These are phyloP conservation scores for Pistacia atlantica DNA, from an alignment of 345 rosid species.

Conservation along the genomic window DNA sequence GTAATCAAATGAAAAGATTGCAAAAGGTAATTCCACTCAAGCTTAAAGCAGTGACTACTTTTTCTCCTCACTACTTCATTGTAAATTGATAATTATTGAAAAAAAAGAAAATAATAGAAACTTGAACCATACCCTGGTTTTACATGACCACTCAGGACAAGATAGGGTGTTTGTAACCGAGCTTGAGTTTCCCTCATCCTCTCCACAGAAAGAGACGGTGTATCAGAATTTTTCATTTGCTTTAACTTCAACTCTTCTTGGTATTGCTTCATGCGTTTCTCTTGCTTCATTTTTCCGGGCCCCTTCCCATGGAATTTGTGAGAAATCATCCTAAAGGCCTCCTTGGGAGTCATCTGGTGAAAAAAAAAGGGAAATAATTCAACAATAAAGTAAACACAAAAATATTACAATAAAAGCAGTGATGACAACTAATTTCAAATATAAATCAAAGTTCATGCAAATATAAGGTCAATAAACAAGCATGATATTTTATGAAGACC, in stretches of 20 bases:
- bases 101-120: conserved; percentile 18
- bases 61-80: background rate
- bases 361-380: conserved; percentile 8
- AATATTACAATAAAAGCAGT: background rate
- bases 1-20: background rate
- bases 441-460: background rate
- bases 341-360: conserved; percentile 87
- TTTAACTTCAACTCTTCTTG: conserved; percentile 89
- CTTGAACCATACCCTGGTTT: conserved; percentile 78
- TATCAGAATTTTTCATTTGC: conserved; percentile 98
- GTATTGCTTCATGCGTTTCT: conserved; percentile 89
- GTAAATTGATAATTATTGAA: conserved; percentile 8
- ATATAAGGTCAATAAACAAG: background rate
- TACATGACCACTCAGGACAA: conserved; percentile 95
- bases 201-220: conserved; percentile 86
- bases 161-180: conserved; percentile 83
- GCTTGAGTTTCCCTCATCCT: conserved; percentile 98
- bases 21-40: background rate
- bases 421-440: background rate
- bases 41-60: background rate
- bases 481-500: background rate
- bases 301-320: conserved; percentile 98
- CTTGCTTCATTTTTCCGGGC: conserved; percentile 98
- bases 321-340: conserved; percentile 79
- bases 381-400: background rate